Base-by-base conservation (phyloP, 352 stramenopile genomes). In the Pythium volutum region DNA sequence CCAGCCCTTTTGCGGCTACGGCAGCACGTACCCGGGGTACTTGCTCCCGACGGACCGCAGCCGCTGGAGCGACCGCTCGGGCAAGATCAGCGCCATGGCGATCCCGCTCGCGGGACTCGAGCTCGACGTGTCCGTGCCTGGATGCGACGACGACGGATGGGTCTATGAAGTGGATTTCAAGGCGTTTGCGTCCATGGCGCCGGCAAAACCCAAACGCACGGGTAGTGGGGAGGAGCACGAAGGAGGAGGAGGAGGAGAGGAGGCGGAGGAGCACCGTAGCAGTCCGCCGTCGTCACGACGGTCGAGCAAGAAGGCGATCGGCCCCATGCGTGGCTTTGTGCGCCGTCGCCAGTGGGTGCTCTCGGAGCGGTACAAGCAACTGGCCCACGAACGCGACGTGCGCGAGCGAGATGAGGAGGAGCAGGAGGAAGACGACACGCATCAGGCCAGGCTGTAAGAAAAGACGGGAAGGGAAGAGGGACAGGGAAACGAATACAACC, bases 151-250 rank as follows among this genome's bases (percentile, higher is more conserved):
- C 4, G 80, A 95, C 41, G 86, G 86, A 16, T 95, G 86, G 86
- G 76, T 93, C 18, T 95, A 93, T 60, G 84, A 87, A 53, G 84
- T 84, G 20, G 86, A 95, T 52, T 95, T 95, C 66, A 82, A 81
- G 49, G 77, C 88, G 59, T 93, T 93, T 64, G 71, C 83, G 29
- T 89, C 83, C 5, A 59, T 65, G 12, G 71, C 74, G 51, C 71
- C 70, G 3, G 51, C 54, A 16, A 45, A 46, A 14, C 43, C 26
- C 1, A 4, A 48, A n/a, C n/a, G n/a, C n/a, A n/a, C n/a, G n/a
- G 25, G 41, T 10, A 12, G 69, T 75, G 20, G 71, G 76, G 14
- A 38, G 12, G 12, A 12, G 12, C 36, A 9, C 14, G 18, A 15
- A 16, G 11, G 14, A 43, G 0, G 36, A 43, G 11, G 14, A 43